phyloP scores from a whole-genome alignment of 1,284 basidiomycete genomes.

The Moesziomyces sp. region DNA sequence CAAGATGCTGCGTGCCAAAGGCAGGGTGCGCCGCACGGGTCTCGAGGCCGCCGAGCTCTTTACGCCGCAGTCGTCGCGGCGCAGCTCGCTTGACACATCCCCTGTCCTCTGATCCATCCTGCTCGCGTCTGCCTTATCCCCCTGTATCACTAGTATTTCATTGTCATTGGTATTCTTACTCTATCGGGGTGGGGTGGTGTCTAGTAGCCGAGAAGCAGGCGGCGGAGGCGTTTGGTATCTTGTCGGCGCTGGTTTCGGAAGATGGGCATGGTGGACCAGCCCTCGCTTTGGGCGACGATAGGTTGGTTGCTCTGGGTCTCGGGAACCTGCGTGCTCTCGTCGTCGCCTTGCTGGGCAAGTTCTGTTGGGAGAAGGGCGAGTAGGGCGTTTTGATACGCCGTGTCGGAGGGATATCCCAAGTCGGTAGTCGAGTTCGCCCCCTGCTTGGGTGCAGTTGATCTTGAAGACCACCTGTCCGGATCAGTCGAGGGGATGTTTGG shows the following conservation, averaged over 20 bases:
- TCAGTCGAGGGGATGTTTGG: conserved; percentile 26
- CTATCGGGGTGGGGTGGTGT: too few relatives aligned
- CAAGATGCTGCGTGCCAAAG: conserved; percentile 38
- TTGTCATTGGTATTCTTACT: not conserved
- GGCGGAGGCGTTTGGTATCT: conserved; percentile 27
- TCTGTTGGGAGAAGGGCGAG: conserved; percentile 17
- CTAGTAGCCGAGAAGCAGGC: conserved; percentile 31
- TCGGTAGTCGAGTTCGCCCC: conserved; percentile 16
- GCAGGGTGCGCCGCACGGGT: conserved; percentile 15
- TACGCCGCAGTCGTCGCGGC: conserved; percentile 5
- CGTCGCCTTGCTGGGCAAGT: not conserved
- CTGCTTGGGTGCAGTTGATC: not conserved
- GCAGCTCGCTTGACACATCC: conserved; percentile 11
- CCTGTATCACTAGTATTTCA: not conserved
- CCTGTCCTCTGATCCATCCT: conserved; percentile 1
- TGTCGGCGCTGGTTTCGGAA: conserved; percentile 36
- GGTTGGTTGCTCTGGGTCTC: conserved; percentile 5
- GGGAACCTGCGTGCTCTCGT: conserved; percentile 8
- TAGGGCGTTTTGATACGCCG: conserved; percentile 52
- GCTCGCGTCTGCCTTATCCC: not conserved
- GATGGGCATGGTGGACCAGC: conserved; percentile 19
- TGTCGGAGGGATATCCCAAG: conserved; percentile 43
- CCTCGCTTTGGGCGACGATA: conserved; percentile 13
- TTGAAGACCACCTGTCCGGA: conserved; percentile 39
- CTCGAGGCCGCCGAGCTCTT: conserved; percentile 15